Conservation (phyloP, 1,284 basidiomycete genomes). For the Polyporus tsugae region DNA sequence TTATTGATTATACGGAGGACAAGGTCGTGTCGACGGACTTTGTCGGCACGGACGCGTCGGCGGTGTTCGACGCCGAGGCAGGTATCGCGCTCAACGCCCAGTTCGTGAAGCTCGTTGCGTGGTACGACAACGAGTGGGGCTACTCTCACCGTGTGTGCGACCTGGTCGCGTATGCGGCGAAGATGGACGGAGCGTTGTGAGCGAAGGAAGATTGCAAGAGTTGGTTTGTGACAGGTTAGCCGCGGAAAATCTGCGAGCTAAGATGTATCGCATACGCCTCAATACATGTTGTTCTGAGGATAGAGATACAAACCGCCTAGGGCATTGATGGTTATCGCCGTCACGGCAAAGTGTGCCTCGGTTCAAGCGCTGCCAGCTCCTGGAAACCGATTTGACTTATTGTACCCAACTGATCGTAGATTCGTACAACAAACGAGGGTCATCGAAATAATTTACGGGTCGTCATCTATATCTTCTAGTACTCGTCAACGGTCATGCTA, state of each 20-base stretch:
- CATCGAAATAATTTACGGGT: not conserved
- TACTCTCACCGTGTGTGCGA: slow-evolving; percentile 97
- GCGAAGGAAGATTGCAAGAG: not conserved
- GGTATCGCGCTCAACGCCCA: slow-evolving; percentile 94
- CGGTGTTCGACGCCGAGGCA: slow-evolving; percentile 92
- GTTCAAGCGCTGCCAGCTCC: not conserved
- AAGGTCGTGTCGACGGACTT: slow-evolving; percentile 96
- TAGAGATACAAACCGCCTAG: too few relatives aligned
- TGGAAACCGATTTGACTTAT: not conserved
- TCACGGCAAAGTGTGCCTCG: not conserved
- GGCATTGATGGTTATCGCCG: not conserved
- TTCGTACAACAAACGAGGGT: not conserved
- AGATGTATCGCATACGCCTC: too few relatives aligned
- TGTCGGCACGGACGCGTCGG: slow-evolving; percentile 80
- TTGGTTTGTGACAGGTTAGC: not conserved
- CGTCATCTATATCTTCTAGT: not conserved
- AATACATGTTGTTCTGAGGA: not conserved
- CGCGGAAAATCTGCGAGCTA: not conserved
- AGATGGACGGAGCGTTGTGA: slow-evolving; percentile 63
- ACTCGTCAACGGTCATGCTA: not conserved
- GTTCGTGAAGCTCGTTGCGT: slow-evolving; percentile 96
- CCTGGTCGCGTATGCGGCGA: slow-evolving; percentile 85
- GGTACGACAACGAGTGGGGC: slow-evolving; percentile 98
- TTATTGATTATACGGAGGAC: slow-evolving; percentile 97
- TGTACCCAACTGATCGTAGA: too few relatives aligned